Percentiles rank a stretch among this genome's conserved stretches.
phyloP scores from a whole-genome alignment of 1,284 basidiomycete species.

The Leccinum solheimii region DNA sequence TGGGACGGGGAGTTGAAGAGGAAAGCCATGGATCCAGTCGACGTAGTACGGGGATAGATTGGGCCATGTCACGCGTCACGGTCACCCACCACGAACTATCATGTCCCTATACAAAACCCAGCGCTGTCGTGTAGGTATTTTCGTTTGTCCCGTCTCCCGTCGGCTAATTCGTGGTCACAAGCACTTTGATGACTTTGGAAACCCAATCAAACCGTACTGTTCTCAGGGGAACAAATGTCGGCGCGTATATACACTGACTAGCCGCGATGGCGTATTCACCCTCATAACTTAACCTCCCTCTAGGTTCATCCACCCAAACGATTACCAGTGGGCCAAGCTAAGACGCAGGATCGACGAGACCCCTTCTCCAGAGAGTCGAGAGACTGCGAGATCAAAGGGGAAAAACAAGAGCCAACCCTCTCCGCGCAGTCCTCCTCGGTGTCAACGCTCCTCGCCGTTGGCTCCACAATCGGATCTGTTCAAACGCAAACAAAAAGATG shows the following conservation, averaged over 20 bases:
- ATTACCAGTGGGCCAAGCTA: conserved; percentile 43
- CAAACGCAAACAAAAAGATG: conserved; percentile 31
- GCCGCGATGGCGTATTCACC: conserved; percentile 8
- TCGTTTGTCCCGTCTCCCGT: not conserved
- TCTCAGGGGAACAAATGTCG: conserved; percentile 49
- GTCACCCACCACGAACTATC: conserved; percentile 22
- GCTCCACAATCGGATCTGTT: conserved; percentile 35
- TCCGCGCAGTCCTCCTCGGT: conserved; percentile 25
- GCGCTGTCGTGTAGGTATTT: conserved; percentile 46
- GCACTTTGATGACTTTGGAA: conserved; percentile 48
- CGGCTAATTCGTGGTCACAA: conserved; percentile 25
- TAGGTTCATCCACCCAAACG: conserved; percentile 55
- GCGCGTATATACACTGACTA: conserved; percentile 32
- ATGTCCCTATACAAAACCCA: conserved; percentile 44
- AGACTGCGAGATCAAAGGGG: conserved; percentile 21
- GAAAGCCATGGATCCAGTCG: conserved; percentile 31
- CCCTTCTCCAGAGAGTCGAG: conserved; percentile 20
- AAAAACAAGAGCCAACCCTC: conserved; percentile 25
- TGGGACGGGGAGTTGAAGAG: conserved; percentile 25
- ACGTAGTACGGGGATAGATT: not conserved
- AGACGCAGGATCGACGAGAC: conserved; percentile 22
- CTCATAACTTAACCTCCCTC: conserved; percentile 10
- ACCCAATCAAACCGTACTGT: conserved; percentile 43
- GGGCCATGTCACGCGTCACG: conserved; percentile 27
- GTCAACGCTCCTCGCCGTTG: conserved; percentile 32